Evolutionary conservation across 2,329 filamentous ascomycete species (phyloP), one percentile per base, ranked within the genome.

Genomic region (Ilyonectria mors-panacis): DNA sequence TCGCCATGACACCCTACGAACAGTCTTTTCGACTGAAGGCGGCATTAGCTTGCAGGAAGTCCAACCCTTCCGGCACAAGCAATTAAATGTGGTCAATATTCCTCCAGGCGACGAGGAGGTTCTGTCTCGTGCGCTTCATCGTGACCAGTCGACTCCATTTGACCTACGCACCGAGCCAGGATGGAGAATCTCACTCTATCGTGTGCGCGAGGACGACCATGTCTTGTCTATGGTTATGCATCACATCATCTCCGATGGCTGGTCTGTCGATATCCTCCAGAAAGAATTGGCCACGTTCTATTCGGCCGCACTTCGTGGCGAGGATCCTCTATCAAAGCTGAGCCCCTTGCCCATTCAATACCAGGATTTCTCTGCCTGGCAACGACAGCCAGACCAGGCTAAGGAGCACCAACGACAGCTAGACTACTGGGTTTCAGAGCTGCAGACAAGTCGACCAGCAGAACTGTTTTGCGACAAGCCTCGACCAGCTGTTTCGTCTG

Each of bases 191-290:
- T 28, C 63, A 0, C 15, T 72, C 2, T 59, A 65, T 1, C 59
- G 58, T 9, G 26, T 72, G 0, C 39, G 45, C 1, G 19, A 65
- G n/a, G 33, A 65, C 1, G 28, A 65, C 15, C 58, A 70, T n/a
- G 37, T 66, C 6, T 48, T 69, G 6, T 73, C 67, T 1, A 50
- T 72, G 10, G 60, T 66, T 12, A 69, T 72, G 68, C 72, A 74
- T 39, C 71, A 73, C 30, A 69, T 71, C 19, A 66, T 74, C 3
- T 67, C 68, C 1, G 72, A 75, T 58, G 73, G 73, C 10, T 75
- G 73, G 73, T 74, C 71, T 10, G n/a, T 39, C 6, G 55, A 35
- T 33, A 10, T 53, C 10, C 50, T 53, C 9, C 50, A 50, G 3
- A 33, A 26, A 4, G 72, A 75, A 37, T 42, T 75, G 0, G 59